These are phyloP conservation scores for Penicillium malachiteum DNA, from an alignment of 495 filamentous ascomycete species.

Conservation along the genomic window DNA sequence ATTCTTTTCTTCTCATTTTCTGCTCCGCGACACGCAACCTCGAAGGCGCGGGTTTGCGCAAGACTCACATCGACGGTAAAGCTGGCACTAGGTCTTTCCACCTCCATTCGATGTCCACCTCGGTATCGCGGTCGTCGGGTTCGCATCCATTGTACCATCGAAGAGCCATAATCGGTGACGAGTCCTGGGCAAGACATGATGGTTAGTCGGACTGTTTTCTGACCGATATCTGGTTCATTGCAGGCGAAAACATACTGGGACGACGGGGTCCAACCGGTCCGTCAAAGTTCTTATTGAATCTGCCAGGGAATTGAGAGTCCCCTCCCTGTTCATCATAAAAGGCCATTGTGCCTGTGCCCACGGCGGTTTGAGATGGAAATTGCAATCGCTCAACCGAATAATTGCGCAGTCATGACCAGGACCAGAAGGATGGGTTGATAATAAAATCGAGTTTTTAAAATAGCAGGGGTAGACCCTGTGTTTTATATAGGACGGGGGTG, in stretches of 20 bases:
- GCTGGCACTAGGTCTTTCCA: slow-evolving; percentile 80
- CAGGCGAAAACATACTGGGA: slow-evolving; percentile 34
- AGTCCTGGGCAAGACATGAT: slow-evolving; percentile 41
- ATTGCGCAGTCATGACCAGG: slow-evolving; percentile 1
- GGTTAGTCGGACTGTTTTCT: slow-evolving; percentile 2
- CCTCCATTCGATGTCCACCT: slow-evolving; percentile 63
- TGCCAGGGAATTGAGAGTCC: slow-evolving; percentile 33
- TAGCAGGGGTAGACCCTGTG: slow-evolving; percentile 3
- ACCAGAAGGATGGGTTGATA: background rate
- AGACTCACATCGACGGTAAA: slow-evolving; percentile 83
- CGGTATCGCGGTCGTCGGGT: slow-evolving; percentile 75
- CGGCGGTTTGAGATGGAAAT: background rate
- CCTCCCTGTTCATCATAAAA: slow-evolving; percentile 43
- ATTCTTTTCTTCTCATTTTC: slow-evolving; percentile 3
- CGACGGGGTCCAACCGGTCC: slow-evolving; percentile 41
- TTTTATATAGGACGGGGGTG: background rate
- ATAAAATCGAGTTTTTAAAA: background rate
- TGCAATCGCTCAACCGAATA: background rate
- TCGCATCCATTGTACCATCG: slow-evolving; percentile 90
- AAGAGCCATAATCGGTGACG: slow-evolving; percentile 94
- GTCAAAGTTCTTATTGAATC: slow-evolving; percentile 38
- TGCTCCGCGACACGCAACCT: background rate
- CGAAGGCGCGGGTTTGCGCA: background rate
- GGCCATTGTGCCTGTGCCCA: slow-evolving; percentile 32
- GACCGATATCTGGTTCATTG: background rate